Percentiles rank a stretch among this genome's conserved stretches.
Conservation (phyloP, 805 yeast genomes). For the Schizosaccharomyces japonicus region DNA sequence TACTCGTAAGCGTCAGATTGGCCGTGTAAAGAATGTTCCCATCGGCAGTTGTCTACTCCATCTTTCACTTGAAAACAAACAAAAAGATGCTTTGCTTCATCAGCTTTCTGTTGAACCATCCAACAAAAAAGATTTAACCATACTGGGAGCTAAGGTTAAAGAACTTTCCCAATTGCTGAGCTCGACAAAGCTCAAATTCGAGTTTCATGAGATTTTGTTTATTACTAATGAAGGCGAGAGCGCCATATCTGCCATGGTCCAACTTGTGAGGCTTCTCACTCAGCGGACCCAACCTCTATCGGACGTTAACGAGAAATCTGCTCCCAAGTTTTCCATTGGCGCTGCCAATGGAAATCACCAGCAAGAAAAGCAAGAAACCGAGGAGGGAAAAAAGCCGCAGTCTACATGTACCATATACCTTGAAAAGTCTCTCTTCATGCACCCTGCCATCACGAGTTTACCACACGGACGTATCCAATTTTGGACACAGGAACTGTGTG, state of each 20-base stretch:
- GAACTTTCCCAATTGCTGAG: neutral
- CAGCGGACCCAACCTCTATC: neutral
- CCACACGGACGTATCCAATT: slow-evolving; percentile 16
- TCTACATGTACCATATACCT: neutral
- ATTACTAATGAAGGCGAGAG: neutral
- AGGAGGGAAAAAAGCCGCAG: neutral
- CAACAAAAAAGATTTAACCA: neutral
- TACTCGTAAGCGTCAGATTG: neutral
- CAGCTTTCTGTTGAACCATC: neutral
- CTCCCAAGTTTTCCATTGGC: neutral
- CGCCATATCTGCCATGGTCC: neutral
- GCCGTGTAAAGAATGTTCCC: neutral
- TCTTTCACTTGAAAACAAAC: neutral
- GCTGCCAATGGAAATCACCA: neutral
- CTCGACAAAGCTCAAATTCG: neutral
- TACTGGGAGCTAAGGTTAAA: neutral
- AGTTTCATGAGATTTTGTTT: neutral
- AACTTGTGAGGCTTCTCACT: no score
- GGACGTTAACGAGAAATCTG: neutral
- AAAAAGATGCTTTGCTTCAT: neutral
- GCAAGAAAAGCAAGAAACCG: neutral
- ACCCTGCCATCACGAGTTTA: neutral
- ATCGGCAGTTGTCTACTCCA: neutral
- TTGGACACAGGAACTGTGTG: slow-evolving; percentile 59
- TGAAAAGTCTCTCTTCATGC: neutral